Evolutionary conservation across 148 eudicot species (phyloP).

Genomic region (Beta vulgaris): DNA sequence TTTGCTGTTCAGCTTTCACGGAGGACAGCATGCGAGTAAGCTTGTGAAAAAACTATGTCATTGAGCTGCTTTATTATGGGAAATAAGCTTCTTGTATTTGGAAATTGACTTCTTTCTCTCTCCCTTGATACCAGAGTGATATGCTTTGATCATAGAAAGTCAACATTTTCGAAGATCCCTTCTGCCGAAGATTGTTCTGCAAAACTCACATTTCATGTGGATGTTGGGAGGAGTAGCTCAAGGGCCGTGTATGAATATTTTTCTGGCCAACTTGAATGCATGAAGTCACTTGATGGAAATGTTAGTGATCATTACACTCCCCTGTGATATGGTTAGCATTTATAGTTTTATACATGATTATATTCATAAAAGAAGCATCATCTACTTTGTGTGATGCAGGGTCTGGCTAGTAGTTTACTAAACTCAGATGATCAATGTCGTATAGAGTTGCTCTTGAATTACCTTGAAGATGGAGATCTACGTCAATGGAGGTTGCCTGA

Average conservation of each 20-base stretch:
- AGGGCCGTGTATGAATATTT: slow-evolving; percentile 69
- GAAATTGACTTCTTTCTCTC: neutral
- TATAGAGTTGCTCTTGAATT: slow-evolving; percentile 57
- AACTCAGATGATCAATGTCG: slow-evolving; percentile 42
- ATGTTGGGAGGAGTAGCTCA: slow-evolving; percentile 71
- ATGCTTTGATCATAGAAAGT: slow-evolving; percentile 72
- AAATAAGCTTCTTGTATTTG: neutral
- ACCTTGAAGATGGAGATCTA: slow-evolving; percentile 77
- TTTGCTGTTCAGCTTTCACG: slow-evolving; percentile 58
- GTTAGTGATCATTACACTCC: neutral
- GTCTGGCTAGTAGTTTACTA: slow-evolving; percentile 36
- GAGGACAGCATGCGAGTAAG: slow-evolving; percentile 65
- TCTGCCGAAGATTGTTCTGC: slow-evolving; percentile 31
- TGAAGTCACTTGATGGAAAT: slow-evolving; percentile 37
- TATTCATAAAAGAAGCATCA: neutral
- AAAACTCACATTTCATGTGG: slow-evolving; percentile 52
- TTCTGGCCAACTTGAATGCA: slow-evolving; percentile 36
- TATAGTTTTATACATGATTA: neutral
- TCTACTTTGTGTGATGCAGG: slow-evolving; percentile 37
- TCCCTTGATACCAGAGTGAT: slow-evolving; percentile 49
- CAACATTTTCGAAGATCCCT: slow-evolving; percentile 37
- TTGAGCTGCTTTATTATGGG: neutral
- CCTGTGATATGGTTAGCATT: neutral
- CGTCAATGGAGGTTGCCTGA: slow-evolving; percentile 62
- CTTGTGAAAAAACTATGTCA: slow-evolving; percentile 1